These are phyloP conservation scores for Apiotrichum akiyoshidainum DNA, from an alignment of 1,284 basidiomycete species.

Conservation along the genomic window DNA sequence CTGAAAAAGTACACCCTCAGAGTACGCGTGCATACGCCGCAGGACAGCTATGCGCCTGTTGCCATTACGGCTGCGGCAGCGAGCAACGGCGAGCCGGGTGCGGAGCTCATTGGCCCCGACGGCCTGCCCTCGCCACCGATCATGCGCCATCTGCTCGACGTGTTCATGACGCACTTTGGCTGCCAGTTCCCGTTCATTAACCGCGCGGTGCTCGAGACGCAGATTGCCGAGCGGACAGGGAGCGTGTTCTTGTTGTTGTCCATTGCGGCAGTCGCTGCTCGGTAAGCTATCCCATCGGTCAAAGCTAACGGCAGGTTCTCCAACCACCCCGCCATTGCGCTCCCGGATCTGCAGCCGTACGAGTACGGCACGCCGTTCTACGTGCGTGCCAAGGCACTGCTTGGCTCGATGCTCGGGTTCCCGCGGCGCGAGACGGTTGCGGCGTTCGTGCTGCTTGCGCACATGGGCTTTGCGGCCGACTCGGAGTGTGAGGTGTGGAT, in stretches of 20 bases:
- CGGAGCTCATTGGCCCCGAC: constrained; percentile 18
- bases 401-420: constrained; percentile 33
- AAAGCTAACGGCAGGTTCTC: constrained; percentile 25
- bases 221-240: constrained; percentile 21
- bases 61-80: constrained; percentile 1
- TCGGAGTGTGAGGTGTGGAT: constrained; percentile 38
- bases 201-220: constrained; percentile 13
- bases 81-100: not conserved
- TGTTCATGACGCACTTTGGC: constrained; percentile 33
- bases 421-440: constrained; percentile 33
- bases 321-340: constrained; percentile 30
- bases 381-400: constrained; percentile 28
- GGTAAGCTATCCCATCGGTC: constrained; percentile 19
- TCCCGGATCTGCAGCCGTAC: constrained; percentile 27
- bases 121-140: constrained; percentile 18
- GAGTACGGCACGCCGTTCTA: constrained; percentile 36
- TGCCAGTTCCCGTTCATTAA: constrained; percentile 32
- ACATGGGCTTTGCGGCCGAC: constrained; percentile 32
- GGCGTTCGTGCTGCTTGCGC: constrained; percentile 27
- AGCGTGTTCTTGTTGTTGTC: constrained; percentile 28
- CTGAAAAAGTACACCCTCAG: constrained; percentile 35
- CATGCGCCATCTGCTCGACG: constrained; percentile 31
- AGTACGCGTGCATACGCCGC: constrained; percentile 28
- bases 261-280: constrained; percentile 30
- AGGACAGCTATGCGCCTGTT: constrained; percentile 1